These are phyloP conservation scores for Penicillium sp. DNA, from an alignment of 2,329 filamentous ascomycete species.

Conservation along the genomic window DNA sequence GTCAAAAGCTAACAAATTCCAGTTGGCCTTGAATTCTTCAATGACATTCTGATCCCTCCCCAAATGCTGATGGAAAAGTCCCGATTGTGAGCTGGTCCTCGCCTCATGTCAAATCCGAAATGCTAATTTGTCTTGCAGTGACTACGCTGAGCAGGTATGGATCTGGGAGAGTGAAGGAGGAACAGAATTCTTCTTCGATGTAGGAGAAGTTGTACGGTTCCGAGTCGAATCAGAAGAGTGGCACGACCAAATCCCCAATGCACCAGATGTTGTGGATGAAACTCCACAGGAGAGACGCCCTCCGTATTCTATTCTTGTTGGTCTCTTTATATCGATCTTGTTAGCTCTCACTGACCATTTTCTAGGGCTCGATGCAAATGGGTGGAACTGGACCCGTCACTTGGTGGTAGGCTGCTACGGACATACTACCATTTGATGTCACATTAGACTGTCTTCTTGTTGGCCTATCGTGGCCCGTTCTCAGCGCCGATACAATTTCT, in stretches of 20 bases:
- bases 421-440: background rate
- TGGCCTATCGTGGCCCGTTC: background rate
- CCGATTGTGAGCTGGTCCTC: constrained; percentile 62
- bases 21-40: constrained; percentile 90
- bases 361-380: constrained; percentile 49
- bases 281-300: constrained; percentile 60
- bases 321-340: constrained; percentile 1
- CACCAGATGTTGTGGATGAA: constrained; percentile 64
- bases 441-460: constrained; percentile 1
- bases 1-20: constrained; percentile 15
- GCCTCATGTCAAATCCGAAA: background rate
- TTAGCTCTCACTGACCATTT: constrained; percentile 12
- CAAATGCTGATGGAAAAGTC: constrained; percentile 73
- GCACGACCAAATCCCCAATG: constrained; percentile 79
- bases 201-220: constrained; percentile 83
- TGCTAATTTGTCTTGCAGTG: constrained; percentile 49
- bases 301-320: constrained; percentile 48
- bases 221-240: constrained; percentile 84
- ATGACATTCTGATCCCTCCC: constrained; percentile 80
- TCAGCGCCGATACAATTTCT: constrained; percentile 10
- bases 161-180: constrained; percentile 75
- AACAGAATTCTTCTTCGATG: constrained; percentile 79
- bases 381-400: constrained; percentile 46
- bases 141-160: constrained; percentile 75
- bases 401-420: constrained; percentile 44